These are phyloP conservation scores for Mangifera indica DNA, from an alignment of 345 rosid species.

Conservation along the genomic window DNA sequence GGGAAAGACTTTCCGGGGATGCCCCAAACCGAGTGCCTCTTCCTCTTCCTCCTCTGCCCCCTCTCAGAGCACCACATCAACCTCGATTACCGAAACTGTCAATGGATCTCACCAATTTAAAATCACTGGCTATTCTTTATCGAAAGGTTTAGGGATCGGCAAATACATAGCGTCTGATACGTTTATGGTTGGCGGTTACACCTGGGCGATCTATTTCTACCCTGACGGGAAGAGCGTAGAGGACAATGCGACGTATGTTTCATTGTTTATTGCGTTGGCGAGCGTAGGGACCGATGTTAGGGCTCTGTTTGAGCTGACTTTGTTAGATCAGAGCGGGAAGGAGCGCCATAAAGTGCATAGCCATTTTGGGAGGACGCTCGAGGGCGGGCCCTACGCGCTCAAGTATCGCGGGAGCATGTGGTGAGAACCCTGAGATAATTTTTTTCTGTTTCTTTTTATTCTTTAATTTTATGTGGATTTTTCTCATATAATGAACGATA, in stretches of 20 bases:
- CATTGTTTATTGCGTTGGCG: constrained; percentile 65
- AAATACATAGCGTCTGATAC: constrained; percentile 61
- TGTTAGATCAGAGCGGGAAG: constrained; percentile 75
- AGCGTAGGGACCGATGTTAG: constrained; percentile 71
- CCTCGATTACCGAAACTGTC: constrained; percentile 59
- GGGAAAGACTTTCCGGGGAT: constrained; percentile 42
- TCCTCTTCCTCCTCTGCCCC: constrained; percentile 24
- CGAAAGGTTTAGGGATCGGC: constrained; percentile 68
- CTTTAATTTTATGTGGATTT: neutral
- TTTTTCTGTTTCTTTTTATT: neutral
- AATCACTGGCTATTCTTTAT: constrained; percentile 58
- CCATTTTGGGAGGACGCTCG: constrained; percentile 75
- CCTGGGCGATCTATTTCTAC: constrained; percentile 74
- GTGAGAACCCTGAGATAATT: constrained; percentile 46
- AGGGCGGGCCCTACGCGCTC: constrained; percentile 66
- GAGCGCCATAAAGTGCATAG: constrained; percentile 68
- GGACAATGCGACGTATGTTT: constrained; percentile 59
- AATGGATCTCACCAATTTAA: constrained; percentile 68
- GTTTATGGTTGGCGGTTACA: constrained; percentile 62
- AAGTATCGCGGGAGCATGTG: constrained; percentile 80
- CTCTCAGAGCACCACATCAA: constrained; percentile 38
- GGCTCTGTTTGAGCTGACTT: constrained; percentile 68
- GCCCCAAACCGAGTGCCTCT: constrained; percentile 27
- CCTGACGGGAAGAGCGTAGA: constrained; percentile 81
- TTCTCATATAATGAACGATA: neutral